Conservation (phyloP, 768 basidiomycete genomes). For the Mycena crocata region DNA sequence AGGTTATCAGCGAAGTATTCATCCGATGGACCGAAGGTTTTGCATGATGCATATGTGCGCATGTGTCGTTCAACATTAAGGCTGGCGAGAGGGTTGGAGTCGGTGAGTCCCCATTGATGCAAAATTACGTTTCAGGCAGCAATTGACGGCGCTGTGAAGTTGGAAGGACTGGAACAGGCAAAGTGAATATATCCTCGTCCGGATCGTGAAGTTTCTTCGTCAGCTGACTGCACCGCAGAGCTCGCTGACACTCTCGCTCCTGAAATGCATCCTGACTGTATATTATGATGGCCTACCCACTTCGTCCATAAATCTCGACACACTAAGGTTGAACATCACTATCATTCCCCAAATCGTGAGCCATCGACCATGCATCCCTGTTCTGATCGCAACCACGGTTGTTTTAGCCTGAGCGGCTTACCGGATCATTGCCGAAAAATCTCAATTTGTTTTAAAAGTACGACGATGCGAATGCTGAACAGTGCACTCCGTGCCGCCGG, state of each 20-base stretch:
- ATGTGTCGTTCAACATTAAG: neutral
- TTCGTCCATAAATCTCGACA: slow-evolving; percentile 55
- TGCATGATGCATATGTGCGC: too few relatives aligned
- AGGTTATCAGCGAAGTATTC: neutral
- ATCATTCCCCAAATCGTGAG: slow-evolving; percentile 56
- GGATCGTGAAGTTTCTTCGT: neutral
- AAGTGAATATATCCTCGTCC: neutral
- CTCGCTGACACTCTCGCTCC: slow-evolving; percentile 65
- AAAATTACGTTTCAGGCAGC: neutral
- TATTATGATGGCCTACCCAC: slow-evolving; percentile 57
- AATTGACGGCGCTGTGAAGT: too few relatives aligned
- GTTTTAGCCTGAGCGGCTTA: slow-evolving; percentile 47
- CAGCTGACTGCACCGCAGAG: slow-evolving; percentile 48
- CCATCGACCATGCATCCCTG: slow-evolving; percentile 27
- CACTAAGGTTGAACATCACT: slow-evolving; percentile 56
- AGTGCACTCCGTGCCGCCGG: slow-evolving; percentile 50
- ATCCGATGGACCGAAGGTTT: neutral
- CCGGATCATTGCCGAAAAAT: slow-evolving; percentile 56
- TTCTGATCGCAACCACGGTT: slow-evolving; percentile 31
- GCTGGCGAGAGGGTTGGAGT: neutral
- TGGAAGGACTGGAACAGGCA: neutral
- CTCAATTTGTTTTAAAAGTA: slow-evolving; percentile 59
- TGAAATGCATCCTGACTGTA: slow-evolving; percentile 55
- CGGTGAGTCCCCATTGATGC: neutral
- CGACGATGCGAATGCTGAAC: slow-evolving; percentile 52